Percentiles rank a stretch among this genome's conserved stretches.
Conservation (phyloP, 495 filamentous ascomycete genomes). For the Lepidopterella palustris region DNA sequence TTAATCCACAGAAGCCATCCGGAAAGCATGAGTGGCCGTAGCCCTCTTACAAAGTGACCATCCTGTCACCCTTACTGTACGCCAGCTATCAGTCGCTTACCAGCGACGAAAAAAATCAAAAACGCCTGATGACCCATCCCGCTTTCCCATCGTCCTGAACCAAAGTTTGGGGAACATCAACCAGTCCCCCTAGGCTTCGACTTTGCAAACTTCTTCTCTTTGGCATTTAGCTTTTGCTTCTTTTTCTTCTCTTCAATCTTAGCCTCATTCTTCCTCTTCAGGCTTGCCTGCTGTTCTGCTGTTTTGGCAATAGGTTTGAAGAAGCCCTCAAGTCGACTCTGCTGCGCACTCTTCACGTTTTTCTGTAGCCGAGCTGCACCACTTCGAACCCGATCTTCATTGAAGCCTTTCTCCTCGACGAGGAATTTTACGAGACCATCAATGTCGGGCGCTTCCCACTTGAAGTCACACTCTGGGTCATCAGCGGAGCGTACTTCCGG, state of each 20-base stretch:
- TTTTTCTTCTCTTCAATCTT: slow-evolving; percentile 87
- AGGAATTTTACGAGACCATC: slow-evolving; percentile 85
- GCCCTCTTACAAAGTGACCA: neutral
- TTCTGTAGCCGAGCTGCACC: slow-evolving; percentile 73
- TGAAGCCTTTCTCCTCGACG: slow-evolving; percentile 92
- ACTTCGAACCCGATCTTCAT: slow-evolving; percentile 79
- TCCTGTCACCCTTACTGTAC: too few relatives aligned
- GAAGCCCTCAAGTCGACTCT: slow-evolving; percentile 91
- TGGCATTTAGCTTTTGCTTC: slow-evolving; percentile 82
- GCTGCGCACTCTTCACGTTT: slow-evolving; percentile 80
- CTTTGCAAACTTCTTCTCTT: slow-evolving; percentile 83
- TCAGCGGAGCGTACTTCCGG: slow-evolving; percentile 85
- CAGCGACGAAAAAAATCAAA: neutral
- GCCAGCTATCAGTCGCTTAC: neutral
- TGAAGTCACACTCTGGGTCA: slow-evolving; percentile 86
- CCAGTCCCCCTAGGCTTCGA: slow-evolving; percentile 64
- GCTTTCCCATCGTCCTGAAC: neutral
- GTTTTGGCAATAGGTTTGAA: slow-evolving; percentile 93
- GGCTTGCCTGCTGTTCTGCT: slow-evolving; percentile 66
- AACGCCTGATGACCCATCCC: neutral
- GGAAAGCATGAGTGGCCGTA: neutral
- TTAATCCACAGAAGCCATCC: neutral
- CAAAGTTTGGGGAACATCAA: neutral
- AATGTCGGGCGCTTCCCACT: slow-evolving; percentile 89
- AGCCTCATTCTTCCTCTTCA: slow-evolving; percentile 91